phyloP scores from a whole-genome alignment of 1,284 basidiomycete species.

The Violaceomyces palustris region DNA sequence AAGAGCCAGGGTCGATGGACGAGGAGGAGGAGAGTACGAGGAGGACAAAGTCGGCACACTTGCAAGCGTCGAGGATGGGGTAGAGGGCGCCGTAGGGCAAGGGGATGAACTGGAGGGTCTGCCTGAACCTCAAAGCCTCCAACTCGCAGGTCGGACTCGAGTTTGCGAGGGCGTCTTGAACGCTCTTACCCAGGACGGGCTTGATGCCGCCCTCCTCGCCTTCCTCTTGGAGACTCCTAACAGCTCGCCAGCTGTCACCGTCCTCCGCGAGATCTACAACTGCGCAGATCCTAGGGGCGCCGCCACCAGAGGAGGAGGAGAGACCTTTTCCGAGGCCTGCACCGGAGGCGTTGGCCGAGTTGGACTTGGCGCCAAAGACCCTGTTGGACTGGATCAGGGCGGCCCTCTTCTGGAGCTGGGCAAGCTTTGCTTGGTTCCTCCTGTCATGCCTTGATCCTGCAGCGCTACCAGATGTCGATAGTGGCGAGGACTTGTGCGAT shows the following conservation, averaged over 20 bases:
- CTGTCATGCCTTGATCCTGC: constrained; percentile 36
- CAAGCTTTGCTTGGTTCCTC: constrained; percentile 44
- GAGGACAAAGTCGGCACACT: constrained; percentile 85
- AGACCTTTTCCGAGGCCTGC: constrained; percentile 58
- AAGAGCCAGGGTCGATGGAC: constrained; percentile 67
- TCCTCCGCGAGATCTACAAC: constrained; percentile 72
- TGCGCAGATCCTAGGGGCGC: constrained; percentile 72
- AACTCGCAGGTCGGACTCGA: constrained; percentile 33
- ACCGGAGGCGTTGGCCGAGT: constrained; percentile 1
- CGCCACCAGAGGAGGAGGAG: constrained; percentile 56
- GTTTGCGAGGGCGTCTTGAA: constrained; percentile 21
- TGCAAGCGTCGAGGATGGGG: constrained; percentile 75
- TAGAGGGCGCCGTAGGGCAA: constrained; percentile 60
- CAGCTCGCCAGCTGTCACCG: constrained; percentile 59
- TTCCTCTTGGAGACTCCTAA: constrained; percentile 63
- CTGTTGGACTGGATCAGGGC: constrained; percentile 43
- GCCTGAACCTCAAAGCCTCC: constrained; percentile 74
- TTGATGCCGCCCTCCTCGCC: constrained; percentile 59
- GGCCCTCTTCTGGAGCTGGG: constrained; percentile 40
- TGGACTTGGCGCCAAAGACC: constrained; percentile 20
- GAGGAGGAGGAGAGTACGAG: constrained; percentile 73
- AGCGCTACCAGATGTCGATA: constrained; percentile 34
- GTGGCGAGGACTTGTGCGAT: constrained; percentile 33
- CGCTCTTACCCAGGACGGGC: constrained; percentile 32
- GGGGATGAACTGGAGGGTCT: constrained; percentile 77